Evolutionary conservation across 129 eudicot genomes (phyloP).

Genomic region (Chrysanthemum seticuspe): DNA sequence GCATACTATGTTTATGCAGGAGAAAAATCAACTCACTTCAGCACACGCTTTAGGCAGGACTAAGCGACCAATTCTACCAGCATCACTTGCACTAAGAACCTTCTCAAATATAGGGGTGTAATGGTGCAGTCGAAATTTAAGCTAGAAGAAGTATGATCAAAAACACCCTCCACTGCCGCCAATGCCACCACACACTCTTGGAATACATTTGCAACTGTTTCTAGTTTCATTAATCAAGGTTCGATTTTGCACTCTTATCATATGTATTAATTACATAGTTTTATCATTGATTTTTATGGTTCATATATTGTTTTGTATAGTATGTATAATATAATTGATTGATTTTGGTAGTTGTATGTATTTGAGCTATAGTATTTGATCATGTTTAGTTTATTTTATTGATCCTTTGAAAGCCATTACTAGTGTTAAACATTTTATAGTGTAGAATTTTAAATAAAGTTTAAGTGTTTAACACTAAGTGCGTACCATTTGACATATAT

Average conservation of each 20-base stretch:
- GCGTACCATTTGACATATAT: too few relatives aligned
- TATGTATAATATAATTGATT: neutral
- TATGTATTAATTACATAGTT: neutral
- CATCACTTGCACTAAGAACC: too few relatives aligned
- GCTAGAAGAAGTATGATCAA: too few relatives aligned
- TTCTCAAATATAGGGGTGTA: too few relatives aligned
- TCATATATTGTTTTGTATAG: neutral
- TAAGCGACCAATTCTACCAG: too few relatives aligned
- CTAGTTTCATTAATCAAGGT: constrained; percentile 14
- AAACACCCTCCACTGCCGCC: too few relatives aligned
- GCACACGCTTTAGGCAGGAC: too few relatives aligned
- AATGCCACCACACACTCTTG: neutral
- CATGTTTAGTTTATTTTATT: neutral
- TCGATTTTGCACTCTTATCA: neutral
- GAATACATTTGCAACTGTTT: neutral
- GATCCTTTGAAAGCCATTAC: neutral
- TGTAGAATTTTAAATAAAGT: neutral
- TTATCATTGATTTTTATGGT: neutral
- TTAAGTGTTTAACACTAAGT: too few relatives aligned
- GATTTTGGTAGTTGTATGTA: neutral
- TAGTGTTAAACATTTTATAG: neutral
- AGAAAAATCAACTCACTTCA: too few relatives aligned
- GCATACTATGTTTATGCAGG: too few relatives aligned
- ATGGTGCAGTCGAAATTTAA: too few relatives aligned
- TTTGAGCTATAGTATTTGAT: neutral